Base-by-base conservation (phyloP, 164 flowering plant genomes). In the Kalanchoe fedtschenkoi region DNA sequence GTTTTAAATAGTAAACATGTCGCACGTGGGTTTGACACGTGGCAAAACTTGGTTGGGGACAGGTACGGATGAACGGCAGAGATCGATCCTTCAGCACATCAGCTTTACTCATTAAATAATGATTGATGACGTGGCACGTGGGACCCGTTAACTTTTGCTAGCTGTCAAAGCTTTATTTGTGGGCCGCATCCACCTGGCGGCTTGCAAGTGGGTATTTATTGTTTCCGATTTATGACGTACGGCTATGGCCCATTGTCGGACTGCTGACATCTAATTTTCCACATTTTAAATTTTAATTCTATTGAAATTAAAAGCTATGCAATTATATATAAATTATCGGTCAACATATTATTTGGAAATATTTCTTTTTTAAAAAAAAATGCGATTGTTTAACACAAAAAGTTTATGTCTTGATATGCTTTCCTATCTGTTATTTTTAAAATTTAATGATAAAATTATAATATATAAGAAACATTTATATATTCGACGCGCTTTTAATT, bases 131-230 rank as follows among this genome's bases (percentile, higher is more conserved):
- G 56, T 51, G 32, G 30, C 56, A 26, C 13, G 15, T 51, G 32
- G 56, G 56, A 51, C 56, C 56, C 56, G 2, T 11, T 3, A 26
- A 30, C 56, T 26, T 51, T 51, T 47, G 55, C 55, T 26, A 51
- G 56, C 56, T 51, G 56, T 51, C n/a, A n/a, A n/a, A n/a, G n/a
- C n/a, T n/a, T n/a, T n/a, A n/a, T 26, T 47, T 46, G 54, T 51
- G 15, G 56, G 56, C 0, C 32, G 13, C 13, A 8, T 30, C 56
- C 56, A 51, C 17, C 56, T 51, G 56, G 56, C 56, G 2, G 21
- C 24, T 51, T 26, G 56, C 56, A 22, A 51, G 32, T 51, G 56
- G 56, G 56, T 51, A 32, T 26, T 47, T 19, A 29, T 29, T 47
- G 54, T 43, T 4, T n/a, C n/a, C n/a, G 16, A 29, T 47, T 51